Evolutionary conservation across 495 filamentous ascomycete genomes (phyloP), one percentile per base, ranked within the genome.

Genomic region (Massariosphaeria phaeospora): DNA sequence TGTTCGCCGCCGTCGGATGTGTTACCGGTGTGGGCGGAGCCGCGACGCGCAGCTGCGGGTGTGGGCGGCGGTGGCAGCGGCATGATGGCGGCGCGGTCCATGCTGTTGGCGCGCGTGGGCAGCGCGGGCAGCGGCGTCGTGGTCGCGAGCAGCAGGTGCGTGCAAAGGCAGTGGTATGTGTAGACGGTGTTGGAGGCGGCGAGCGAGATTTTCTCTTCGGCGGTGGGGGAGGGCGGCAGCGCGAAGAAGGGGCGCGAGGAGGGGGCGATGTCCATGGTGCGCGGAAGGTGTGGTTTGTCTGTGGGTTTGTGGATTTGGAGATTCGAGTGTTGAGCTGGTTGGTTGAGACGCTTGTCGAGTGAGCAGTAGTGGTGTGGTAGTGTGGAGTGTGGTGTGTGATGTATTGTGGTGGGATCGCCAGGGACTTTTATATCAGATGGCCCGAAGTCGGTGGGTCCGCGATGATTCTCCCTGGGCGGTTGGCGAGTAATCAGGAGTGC

Each of bases 161-260:
- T 80, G 77, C 85, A 89, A 74, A 83, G 73, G 75, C 84, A 88
- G 73, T 89, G 85, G 74, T 86, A 84, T 44, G 83, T 86, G 64
- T 75, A 72, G 60, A 81, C 74, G 21, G 63, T 68, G 69, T 40
- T 31, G 35, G 27, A 33, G 25, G 55, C 49, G 20, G 48, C 35
- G 30, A 59, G 56, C 36, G 56, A 59, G 56, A 59, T 40, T 30
- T 56, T 48, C n/a, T n/a, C n/a, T 9, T 18, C 13, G 1, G n/a
- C 33, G 12, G 11, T 15, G 21, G 40, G 15, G n/a, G 55, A 23
- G 29, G 35, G 13, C 31, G 42, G 50, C 38, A 20, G 12, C 26
- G 50, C 34, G 48, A 51, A 40, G 35, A 40, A 29, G 39, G 50
- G 34, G 21, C 50, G 50, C 33, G 25, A 38, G 50, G 40, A 34